Percentiles rank a stretch among this genome's conserved stretches.
These are phyloP conservation scores for Tuber indicum DNA, from an alignment of 495 filamentous ascomycete genomes.

Conservation along the genomic window DNA sequence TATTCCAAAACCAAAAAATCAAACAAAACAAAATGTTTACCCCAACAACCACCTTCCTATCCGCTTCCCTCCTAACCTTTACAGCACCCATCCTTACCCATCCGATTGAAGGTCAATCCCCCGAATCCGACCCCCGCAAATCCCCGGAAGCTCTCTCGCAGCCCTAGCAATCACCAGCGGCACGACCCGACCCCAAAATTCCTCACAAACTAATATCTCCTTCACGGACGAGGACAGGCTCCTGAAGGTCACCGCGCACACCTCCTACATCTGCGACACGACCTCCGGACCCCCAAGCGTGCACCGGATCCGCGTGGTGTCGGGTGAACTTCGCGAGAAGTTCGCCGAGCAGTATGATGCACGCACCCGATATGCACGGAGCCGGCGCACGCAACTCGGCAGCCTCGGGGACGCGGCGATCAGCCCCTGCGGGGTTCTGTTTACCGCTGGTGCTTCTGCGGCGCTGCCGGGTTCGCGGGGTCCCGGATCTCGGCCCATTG, in stretches of 20 bases:
- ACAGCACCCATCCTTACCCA: neutral
- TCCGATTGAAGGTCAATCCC: neutral
- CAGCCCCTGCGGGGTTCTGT: neutral
- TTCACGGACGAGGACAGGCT: neutral
- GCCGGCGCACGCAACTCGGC: neutral
- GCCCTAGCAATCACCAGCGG: neutral
- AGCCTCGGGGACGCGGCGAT: too few relatives aligned
- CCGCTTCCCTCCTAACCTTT: neutral
- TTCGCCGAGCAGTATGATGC: too few relatives aligned
- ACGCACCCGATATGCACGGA: neutral
- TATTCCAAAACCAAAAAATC: neutral
- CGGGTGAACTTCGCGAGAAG: neutral
- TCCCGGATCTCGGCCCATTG: neutral
- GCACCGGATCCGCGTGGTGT: neutral
- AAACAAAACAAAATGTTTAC: neutral
- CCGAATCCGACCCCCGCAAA: neutral
- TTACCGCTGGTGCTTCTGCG: neutral
- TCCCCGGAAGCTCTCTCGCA: neutral
- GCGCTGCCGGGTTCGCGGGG: neutral
- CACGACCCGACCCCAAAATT: neutral
- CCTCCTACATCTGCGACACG: neutral
- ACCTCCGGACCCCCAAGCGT: neutral
- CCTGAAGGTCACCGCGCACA: neutral
- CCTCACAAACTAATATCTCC: neutral
- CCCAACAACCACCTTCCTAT: neutral